A percentile compares a stretch with the other conserved stretches of the same genome.
phyloP scores from a whole-genome alignment of 257 asterid species.

The Datura wrightii region DNA sequence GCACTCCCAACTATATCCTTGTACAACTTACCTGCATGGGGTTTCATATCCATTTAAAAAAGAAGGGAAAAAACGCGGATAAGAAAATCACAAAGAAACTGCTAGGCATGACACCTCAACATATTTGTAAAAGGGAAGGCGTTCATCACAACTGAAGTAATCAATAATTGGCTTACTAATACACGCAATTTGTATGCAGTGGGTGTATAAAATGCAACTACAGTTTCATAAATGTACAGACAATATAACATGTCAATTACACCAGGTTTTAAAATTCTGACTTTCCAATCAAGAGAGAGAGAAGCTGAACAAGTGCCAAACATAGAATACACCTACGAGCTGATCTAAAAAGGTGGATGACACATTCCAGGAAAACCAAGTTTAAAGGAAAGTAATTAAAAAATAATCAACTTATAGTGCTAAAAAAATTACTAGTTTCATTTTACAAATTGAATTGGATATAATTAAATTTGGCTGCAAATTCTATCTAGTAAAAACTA shows the following conservation, averaged over 20 bases:
- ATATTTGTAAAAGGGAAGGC: constrained; percentile 3
- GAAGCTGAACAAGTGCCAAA: not conserved
- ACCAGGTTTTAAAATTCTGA: not conserved
- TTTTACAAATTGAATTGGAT: not conserved
- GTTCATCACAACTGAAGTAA: not conserved
- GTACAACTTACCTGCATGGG: constrained; percentile 65
- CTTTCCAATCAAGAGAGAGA: constrained; percentile 11
- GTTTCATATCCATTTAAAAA: not conserved
- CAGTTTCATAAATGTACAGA: not conserved
- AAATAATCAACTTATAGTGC: not conserved
- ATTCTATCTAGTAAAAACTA: not conserved
- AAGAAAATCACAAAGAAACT: not conserved
- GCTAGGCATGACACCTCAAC: not conserved
- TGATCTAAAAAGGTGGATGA: not conserved
- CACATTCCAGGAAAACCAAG: not conserved
- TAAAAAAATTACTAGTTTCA: not conserved
- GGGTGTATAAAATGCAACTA: not conserved
- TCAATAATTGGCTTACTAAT: not conserved
- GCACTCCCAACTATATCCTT: constrained; percentile 90
- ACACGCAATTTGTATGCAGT: not conserved
- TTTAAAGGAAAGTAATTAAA: not conserved
- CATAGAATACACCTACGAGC: not conserved
- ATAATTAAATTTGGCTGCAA: constrained; percentile 1
- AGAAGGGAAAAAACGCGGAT: not conserved
- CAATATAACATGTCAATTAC: not conserved